These are phyloP conservation scores for Sporothrix protearum DNA, from an alignment of 2,329 filamentous ascomycete genomes.

Conservation along the genomic window DNA sequence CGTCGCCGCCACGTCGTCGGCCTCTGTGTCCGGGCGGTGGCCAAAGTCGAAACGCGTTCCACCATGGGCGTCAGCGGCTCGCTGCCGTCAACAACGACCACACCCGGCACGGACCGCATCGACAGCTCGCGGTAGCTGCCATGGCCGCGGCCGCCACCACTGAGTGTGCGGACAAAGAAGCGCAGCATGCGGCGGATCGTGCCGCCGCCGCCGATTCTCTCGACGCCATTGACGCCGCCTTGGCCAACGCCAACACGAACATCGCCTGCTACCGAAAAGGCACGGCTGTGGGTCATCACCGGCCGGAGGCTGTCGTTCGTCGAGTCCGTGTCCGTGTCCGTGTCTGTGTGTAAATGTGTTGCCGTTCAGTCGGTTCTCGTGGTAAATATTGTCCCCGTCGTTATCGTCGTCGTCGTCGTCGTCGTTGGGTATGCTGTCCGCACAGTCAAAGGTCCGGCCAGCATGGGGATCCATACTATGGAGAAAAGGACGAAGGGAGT, in stretches of 20 bases:
- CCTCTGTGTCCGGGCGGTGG: neutral
- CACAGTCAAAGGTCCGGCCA: constrained; percentile 4
- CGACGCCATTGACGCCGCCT: neutral
- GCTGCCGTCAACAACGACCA: neutral
- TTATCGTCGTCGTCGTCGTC: constrained; percentile 14
- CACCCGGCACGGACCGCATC: neutral
- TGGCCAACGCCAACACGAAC: neutral
- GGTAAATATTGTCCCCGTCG: neutral
- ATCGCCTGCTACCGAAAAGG: constrained; percentile 8
- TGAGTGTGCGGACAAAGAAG: constrained; percentile 12
- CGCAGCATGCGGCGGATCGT: constrained; percentile 4
- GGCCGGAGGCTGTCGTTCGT: neutral
- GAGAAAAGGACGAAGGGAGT: neutral
- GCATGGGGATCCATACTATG: neutral
- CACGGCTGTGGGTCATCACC: constrained; percentile 17
- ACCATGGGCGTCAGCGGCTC: neutral
- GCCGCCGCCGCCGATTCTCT: neutral
- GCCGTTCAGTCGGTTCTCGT: neutral
- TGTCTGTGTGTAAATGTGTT: neutral
- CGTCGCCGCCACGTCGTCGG: neutral
- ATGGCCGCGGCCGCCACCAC: neutral
- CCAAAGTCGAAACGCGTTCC: neutral
- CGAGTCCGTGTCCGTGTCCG: neutral
- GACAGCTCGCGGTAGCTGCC: constrained; percentile 15
- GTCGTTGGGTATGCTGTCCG: neutral